Base-by-base conservation (phyloP, 129 eudicot genomes). In the Helianthus tuberosus region DNA sequence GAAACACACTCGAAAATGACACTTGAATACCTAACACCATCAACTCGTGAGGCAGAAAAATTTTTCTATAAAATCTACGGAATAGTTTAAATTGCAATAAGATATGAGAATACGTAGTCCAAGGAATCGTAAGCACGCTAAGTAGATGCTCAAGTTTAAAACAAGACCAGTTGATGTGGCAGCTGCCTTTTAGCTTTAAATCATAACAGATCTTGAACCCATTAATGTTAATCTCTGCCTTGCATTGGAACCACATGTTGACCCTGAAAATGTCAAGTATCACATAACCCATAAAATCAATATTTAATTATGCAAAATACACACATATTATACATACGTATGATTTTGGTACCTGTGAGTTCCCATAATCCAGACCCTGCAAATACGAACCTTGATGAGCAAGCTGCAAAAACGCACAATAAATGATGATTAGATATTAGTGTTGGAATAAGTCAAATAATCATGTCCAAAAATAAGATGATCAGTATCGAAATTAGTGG, bases 301-400 rank as follows among this genome's bases (percentile, higher is more conserved):
- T 1, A 15, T 41, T 13, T 32, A 12, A 20, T 48, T 6, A 71
- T 71, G 53, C 50, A 17, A 44, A 61, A 70, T n/a, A n/a, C n/a
- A n/a, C n/a, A n/a, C n/a, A n/a, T n/a, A n/a, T n/a, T 0, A 39
- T 9, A 41, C 38, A 6, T 39, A 38, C 7, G 11, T 10, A 54
- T 10, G n/a, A 29, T 29, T 29, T 1, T 1, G 35, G 67, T 82
- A 88, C 91, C 91, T 84, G 91, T 39, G 83, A 27, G 72, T 84
- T 86, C 62, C 86, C 91, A 69, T 89, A 89, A 79, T 58, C 84
- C 72, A 86, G 55, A 66, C 76, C 91, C 74, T 89, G 89, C n/a
- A 87, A 65, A 65, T 80, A 89, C 10, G 84, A 77, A 69, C 84
- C 83, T 74, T 83, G 90, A 76, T 86, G 87, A 60, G 79, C 80